phyloP scores from a whole-genome alignment of 2,329 filamentous ascomycete genomes.

The Pseudogymnoascus sp. region DNA sequence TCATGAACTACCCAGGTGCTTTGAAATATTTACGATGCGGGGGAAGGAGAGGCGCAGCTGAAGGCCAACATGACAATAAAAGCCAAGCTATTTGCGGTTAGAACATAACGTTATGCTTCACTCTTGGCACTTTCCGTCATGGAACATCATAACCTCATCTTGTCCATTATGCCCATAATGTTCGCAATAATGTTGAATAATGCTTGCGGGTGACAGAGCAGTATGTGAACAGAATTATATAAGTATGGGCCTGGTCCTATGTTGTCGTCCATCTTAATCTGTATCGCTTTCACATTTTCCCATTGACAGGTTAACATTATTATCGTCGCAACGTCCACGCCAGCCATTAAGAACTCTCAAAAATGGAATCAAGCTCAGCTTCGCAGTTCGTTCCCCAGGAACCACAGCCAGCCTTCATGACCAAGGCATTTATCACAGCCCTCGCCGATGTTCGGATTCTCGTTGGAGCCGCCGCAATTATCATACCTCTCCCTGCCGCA shows the following conservation, averaged over 20 bases:
- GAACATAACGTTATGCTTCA: conserved; percentile 6
- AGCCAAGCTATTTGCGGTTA: conserved; percentile 3
- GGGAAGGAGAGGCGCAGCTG: not conserved
- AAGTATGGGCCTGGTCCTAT: not conserved
- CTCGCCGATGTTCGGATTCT: not conserved
- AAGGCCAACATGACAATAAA: not conserved
- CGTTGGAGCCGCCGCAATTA: not conserved
- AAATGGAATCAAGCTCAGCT: not conserved
- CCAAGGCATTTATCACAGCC: not conserved
- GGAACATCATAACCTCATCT: not conserved
- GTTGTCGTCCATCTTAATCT: not conserved
- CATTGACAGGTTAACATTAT: not conserved
- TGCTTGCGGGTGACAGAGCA: not conserved
- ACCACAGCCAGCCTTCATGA: not conserved
- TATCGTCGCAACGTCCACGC: not conserved
- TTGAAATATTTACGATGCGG: not conserved
- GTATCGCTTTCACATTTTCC: not conserved
- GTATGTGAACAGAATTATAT: not conserved
- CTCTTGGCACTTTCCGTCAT: not conserved
- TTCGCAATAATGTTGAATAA: not conserved
- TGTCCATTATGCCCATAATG: not conserved
- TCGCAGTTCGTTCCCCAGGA: not conserved
- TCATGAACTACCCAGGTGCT: not conserved
- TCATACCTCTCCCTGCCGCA: not conserved
- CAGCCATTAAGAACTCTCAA: not conserved